Evolutionary conservation across 345 rosid species (phyloP), one percentile per base, ranked within the genome.

Genomic region (Arabidopsis suecica): DNA sequence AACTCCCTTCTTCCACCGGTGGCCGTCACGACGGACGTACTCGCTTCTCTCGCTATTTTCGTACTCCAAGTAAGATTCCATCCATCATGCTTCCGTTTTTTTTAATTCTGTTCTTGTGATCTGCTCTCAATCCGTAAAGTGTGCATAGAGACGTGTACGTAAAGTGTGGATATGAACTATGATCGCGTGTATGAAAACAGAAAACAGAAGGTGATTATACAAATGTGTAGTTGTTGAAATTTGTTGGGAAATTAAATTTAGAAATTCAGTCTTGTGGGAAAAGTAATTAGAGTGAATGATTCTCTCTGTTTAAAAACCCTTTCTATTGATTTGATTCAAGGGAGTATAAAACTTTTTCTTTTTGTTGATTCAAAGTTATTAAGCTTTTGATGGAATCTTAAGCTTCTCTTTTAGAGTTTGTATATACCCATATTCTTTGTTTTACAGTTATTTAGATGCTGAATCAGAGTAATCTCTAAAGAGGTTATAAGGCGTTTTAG

Each of bases 41-140:
- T 67, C 71, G 79, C 45, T 66, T 65, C 0, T 65, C 80, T 40
- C 83, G 81, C 30, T 67, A 41, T 38, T 54, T 72, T 8, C 73
- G 45, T 44, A 73, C 78, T 23, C 81, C 81, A 1, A 66, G 86
- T 85, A 80, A 65, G 83, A 48, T 37, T 55, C 23, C 0, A n/a
- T 65, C 55, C 16, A 23, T 56, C 18, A 1, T 51, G 5, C 11
- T 44, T 8, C 13, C 20, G 2, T 62, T 14, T 16, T 20, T 2
- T 5, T 48, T 9, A 3, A 3, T 28, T 28, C 30, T 32, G 4
- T 12, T 8, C 2, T 20, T 34, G 57, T 69, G 28, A 77, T 70
- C 72, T 25, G 9, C 36, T 25, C 13, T 70, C 50, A 55, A n/a
- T 42, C 55, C 9, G 28, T 61, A 37, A 28, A 1, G 9, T 50